These are phyloP conservation scores for Saccharomycopsis fodiens DNA, from an alignment of 805 yeast genomes.

Conservation along the genomic window DNA sequence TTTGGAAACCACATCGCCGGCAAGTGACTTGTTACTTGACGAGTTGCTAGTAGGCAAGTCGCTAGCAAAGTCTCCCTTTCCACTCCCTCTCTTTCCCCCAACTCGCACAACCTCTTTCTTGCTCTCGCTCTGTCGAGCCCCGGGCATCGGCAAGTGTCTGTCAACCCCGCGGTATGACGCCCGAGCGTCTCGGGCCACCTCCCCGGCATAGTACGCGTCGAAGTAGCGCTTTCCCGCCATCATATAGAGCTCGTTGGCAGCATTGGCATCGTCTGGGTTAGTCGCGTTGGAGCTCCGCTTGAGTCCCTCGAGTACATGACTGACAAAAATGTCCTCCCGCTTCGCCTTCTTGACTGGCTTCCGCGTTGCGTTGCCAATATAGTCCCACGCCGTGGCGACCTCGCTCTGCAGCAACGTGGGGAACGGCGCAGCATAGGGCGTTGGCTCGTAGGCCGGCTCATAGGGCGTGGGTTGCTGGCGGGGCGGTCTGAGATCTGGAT, in stretches of 20 bases:
- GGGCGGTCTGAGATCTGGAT: no score
- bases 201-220: background rate
- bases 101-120: background rate
- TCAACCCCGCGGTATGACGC: background rate
- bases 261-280: background rate
- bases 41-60: background rate
- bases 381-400: background rate
- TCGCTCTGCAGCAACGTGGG: background rate
- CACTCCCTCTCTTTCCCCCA: no score
- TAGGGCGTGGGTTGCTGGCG: background rate
- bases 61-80: background rate
- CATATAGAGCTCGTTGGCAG: slow-evolving; percentile 10
- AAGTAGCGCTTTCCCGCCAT: slow-evolving; percentile 1
- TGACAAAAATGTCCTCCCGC: background rate
- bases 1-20: background rate
- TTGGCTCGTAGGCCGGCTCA: background rate
- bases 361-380: background rate
- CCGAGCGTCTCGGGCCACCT: background rate
- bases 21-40: background rate
- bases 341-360: slow-evolving; percentile 1
- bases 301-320: background rate
- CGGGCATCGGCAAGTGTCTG: background rate
- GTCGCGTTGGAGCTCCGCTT: background rate
- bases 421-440: background rate
- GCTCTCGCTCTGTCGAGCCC: background rate